phyloP scores from a whole-genome alignment of 371 early-diverging fungal species.

The Mycotypha africana region DNA sequence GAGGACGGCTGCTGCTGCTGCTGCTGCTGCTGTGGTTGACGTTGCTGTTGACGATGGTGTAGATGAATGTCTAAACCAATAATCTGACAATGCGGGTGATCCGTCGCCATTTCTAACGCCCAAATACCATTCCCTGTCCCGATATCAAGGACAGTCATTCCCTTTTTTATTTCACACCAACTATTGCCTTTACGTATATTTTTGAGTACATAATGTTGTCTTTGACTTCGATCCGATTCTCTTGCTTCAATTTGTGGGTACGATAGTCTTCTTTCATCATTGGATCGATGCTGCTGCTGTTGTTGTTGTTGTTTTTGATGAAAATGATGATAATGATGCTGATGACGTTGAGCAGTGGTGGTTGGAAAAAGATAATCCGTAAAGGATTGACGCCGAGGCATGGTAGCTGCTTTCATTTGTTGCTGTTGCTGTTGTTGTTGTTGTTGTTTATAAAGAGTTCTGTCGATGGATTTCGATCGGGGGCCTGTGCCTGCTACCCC shows the following conservation, averaged over 20 bases:
- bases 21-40: constrained; percentile 28
- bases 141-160: constrained; percentile 37
- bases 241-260: constrained; percentile 33
- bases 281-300: no score
- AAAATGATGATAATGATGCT: no score
- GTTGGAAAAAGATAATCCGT: constrained; percentile 42
- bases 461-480: no score
- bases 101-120: constrained; percentile 58
- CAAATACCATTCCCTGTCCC: constrained; percentile 53
- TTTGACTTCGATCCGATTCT: constrained; percentile 43
- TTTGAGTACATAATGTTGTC: constrained; percentile 45
- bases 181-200: constrained; percentile 37
- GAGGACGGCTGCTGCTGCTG: no score
- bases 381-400: constrained; percentile 38
- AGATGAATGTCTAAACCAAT: constrained; percentile 50
- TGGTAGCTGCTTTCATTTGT: no score
- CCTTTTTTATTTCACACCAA: constrained; percentile 16
- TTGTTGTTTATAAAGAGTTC: no score
- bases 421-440: no score
- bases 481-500: no score
- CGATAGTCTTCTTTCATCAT: constrained; percentile 33
- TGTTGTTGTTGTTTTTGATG: no score
- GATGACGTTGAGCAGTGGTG: no score
- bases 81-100: constrained; percentile 38
- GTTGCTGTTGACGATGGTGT: constrained; percentile 21